Conservation (phyloP, 192 early-diverging fungal genomes). For the Coemansia sp. region DNA sequence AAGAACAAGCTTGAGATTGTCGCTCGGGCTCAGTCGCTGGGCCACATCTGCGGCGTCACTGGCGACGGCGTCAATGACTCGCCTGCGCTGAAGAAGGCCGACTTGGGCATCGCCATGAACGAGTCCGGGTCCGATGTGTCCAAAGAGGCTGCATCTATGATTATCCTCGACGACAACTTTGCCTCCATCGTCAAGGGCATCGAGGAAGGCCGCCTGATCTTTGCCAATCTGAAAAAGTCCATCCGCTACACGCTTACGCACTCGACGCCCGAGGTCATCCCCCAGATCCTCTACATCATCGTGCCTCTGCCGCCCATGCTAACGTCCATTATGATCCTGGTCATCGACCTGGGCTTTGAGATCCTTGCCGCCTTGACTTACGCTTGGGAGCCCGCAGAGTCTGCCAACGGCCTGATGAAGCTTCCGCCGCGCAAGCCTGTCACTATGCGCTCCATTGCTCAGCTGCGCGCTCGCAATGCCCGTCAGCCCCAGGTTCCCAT, state of each 20-base stretch:
- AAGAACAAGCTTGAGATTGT: constrained; percentile 98
- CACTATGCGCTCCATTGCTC: constrained; percentile 71
- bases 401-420: constrained; percentile 76
- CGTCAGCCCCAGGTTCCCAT: constrained; percentile 51
- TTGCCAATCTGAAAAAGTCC: constrained; percentile 93
- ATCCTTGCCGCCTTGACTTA: constrained; percentile 81
- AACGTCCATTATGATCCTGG: constrained; percentile 80
- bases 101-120: constrained; percentile 98
- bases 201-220: constrained; percentile 93
- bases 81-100: constrained; percentile 94
- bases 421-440: constrained; percentile 90
- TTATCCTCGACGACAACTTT: constrained; percentile 98
- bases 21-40: constrained; percentile 81
- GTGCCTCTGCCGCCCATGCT: constrained; percentile 85
- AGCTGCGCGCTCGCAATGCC: constrained; percentile 58
- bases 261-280: constrained; percentile 88
- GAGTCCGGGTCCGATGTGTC: constrained; percentile 92
- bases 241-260: constrained; percentile 92
- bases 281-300: constrained; percentile 82
- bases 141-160: constrained; percentile 97
- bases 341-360: constrained; percentile 95
- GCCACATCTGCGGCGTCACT: constrained; percentile 98
- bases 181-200: constrained; percentile 91
- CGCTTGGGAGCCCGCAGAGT: constrained; percentile 91
- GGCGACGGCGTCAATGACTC: constrained; percentile 98